Conservation (phyloP, 768 basidiomycete genomes). For the Krasilnikovozyma curviuscula region DNA sequence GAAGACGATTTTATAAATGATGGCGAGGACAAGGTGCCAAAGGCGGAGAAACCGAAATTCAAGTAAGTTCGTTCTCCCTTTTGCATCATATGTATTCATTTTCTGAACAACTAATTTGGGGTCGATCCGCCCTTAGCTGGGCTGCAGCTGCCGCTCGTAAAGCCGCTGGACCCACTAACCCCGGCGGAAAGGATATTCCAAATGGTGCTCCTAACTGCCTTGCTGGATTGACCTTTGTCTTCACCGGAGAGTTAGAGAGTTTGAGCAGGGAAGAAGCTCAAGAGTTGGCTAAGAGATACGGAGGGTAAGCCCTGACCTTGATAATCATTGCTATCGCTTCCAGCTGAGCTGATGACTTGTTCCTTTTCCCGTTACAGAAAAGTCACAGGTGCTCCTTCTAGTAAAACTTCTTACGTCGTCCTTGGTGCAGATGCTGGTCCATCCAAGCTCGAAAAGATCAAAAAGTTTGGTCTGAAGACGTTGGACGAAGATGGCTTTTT, state of each 20-base stretch:
- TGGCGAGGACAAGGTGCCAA: constrained; percentile 10
- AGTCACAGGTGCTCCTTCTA: constrained; percentile 69
- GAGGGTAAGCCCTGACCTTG: constrained; percentile 42
- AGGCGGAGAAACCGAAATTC: constrained; percentile 14
- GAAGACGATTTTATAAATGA: constrained; percentile 11
- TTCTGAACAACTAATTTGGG: neutral
- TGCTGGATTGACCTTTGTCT: constrained; percentile 74
- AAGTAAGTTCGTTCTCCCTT: constrained; percentile 7
- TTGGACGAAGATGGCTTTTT: constrained; percentile 76
- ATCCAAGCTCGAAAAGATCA: constrained; percentile 66
- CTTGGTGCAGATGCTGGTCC: constrained; percentile 75
- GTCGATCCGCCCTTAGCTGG: constrained; percentile 31
- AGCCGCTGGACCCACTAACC: constrained; percentile 18
- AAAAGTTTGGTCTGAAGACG: constrained; percentile 55
- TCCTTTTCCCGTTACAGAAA: constrained; percentile 36
- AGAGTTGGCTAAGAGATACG: constrained; percentile 79
- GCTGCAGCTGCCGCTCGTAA: constrained; percentile 13
- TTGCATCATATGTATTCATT: neutral
- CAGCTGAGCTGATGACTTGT: neutral
- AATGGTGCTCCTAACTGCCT: constrained; percentile 56
- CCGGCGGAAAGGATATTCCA: constrained; percentile 49
- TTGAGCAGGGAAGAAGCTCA: constrained; percentile 71
- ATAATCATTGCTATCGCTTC: neutral
- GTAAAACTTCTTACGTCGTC: constrained; percentile 74
- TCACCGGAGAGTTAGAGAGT: constrained; percentile 77